Percentiles rank a stretch among this genome's conserved stretches.
These are phyloP conservation scores for Ricinus communis DNA, from an alignment of 345 rosid species.

Conservation along the genomic window DNA sequence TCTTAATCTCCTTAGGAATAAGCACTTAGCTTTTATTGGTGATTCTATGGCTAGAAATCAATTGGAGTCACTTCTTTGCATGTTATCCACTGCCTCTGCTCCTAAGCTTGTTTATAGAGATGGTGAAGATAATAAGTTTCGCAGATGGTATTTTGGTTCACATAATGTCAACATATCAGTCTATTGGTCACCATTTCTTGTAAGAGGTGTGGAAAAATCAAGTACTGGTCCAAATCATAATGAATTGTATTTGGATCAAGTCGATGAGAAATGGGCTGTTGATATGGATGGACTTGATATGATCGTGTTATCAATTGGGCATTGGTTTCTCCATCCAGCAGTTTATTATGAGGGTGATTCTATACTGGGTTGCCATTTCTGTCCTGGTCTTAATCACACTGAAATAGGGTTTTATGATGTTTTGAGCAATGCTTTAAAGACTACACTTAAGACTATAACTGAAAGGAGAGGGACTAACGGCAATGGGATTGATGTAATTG, in stretches of 20 bases:
- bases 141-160: constrained; percentile 68
- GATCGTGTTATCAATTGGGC: constrained; percentile 76
- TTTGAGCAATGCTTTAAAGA: constrained; percentile 68
- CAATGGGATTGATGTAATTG: constrained; percentile 35
- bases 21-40: constrained; percentile 82
- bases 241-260: constrained; percentile 55
- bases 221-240: constrained; percentile 60
- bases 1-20: constrained; percentile 56
- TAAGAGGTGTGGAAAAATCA: constrained; percentile 76
- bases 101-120: constrained; percentile 56
- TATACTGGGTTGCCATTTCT: constrained; percentile 82
- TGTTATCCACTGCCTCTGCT: constrained; percentile 57
- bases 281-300: constrained; percentile 56
- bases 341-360: constrained; percentile 65
- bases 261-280: constrained; percentile 80
- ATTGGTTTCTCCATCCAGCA: constrained; percentile 93
- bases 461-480: constrained; percentile 36
- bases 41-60: constrained; percentile 99
- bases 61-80: constrained; percentile 84
- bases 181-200: constrained; percentile 97
- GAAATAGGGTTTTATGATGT: constrained; percentile 78
- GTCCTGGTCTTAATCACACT: constrained; percentile 65
- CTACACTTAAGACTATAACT: constrained; percentile 48
- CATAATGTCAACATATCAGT: constrained; percentile 61
- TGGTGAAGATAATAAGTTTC: constrained; percentile 78